Conservation (phyloP, 768 basidiomycete genomes). For the Suillus hirtellus region DNA sequence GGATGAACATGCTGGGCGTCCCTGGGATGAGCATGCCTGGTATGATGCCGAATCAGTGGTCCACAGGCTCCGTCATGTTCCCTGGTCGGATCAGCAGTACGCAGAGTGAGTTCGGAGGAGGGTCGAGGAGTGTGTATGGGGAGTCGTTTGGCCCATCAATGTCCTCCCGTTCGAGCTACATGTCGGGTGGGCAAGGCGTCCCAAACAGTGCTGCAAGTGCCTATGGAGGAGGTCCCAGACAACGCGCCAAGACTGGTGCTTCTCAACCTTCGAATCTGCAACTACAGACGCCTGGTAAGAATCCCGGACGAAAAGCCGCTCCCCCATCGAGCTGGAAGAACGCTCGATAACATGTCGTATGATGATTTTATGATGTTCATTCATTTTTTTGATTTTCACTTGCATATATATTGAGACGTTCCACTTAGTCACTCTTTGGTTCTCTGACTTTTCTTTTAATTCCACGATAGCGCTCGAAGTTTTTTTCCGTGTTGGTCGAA, state of each 20-base stretch:
- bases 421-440: conserved; percentile 1
- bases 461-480: not conserved
- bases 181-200: conserved; percentile 7
- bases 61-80: conserved; percentile 49
- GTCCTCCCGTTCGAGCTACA: conserved; percentile 18
- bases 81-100: conserved; percentile 49
- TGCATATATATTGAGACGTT: conserved; percentile 6
- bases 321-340: conserved; percentile 69
- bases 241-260: conserved; percentile 36
- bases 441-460: not conserved
- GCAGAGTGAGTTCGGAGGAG: conserved; percentile 66
- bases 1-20: conserved; percentile 45
- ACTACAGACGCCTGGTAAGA: conserved; percentile 18
- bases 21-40: conserved; percentile 38
- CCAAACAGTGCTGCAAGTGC: conserved; percentile 21
- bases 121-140: conserved; percentile 70
- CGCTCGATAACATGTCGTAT: conserved; percentile 17
- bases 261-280: conserved; percentile 23
- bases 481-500: not conserved
- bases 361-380: not conserved
- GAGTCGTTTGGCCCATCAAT: conserved; percentile 52
- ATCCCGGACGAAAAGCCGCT: conserved; percentile 34
- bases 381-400: not conserved
- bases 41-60: conserved; percentile 41
- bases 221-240: conserved; percentile 26